Conservation (phyloP, 305 asterid species). For the Fraxinus ornus region DNA sequence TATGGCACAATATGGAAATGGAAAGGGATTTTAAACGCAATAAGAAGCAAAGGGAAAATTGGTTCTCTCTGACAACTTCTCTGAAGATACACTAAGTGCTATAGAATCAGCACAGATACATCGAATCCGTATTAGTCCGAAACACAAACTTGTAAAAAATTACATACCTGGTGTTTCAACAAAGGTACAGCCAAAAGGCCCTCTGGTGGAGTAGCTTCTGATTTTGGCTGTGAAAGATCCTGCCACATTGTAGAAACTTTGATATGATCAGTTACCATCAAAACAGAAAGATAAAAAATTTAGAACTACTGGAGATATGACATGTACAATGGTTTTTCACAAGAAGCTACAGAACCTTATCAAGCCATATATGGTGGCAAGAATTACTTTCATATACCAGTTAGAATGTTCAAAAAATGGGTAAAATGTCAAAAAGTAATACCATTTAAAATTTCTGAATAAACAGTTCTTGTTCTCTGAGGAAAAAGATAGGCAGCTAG, state of each 20-base stretch:
- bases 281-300: constrained; percentile 8
- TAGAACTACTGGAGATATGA: not conserved
- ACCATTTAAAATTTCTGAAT: not conserved
- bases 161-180: constrained; percentile 87
- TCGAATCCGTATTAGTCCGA: constrained; percentile 12
- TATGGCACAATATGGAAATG: not conserved
- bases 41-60: constrained; percentile 1
- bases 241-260: constrained; percentile 38
- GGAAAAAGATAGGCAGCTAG: not conserved
- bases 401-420: not conserved
- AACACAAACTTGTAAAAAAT: constrained; percentile 18
- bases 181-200: constrained; percentile 79
- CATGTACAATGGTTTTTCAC: constrained; percentile 2
- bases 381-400: not conserved
- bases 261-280: constrained; percentile 11
- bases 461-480: not conserved
- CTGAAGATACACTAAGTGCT: constrained; percentile 4
- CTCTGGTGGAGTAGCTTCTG: constrained; percentile 81
- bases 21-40: not conserved
- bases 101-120: constrained; percentile 4
- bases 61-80: not conserved
- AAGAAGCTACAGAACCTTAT: not conserved
- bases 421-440: not conserved
- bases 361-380: not conserved
- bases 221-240: constrained; percentile 92